A percentile compares a stretch with the other conserved stretches of the same genome.
phyloP scores from a whole-genome alignment of 2,329 filamentous ascomycete species.

The Didymella sp. region DNA sequence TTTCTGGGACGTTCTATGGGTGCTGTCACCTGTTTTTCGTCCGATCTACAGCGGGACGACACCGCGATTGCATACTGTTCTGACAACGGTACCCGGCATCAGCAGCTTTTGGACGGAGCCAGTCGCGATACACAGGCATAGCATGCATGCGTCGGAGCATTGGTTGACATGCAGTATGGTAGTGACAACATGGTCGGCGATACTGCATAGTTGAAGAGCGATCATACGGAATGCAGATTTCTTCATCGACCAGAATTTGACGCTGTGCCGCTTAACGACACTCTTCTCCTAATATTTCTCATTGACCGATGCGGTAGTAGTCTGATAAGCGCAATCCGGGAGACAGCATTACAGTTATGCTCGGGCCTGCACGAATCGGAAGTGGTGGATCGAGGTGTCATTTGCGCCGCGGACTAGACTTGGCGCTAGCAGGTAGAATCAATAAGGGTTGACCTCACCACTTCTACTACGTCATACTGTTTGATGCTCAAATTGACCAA shows the following conservation, averaged over 20 bases:
- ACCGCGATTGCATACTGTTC: not conserved
- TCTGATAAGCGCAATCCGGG: not conserved
- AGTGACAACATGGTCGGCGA: not conserved
- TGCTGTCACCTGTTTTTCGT: not conserved
- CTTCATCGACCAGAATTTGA: not conserved
- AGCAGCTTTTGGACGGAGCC: not conserved
- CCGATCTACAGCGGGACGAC: not conserved
- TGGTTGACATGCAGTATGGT: not conserved
- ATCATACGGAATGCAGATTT: not conserved
- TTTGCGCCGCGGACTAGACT: constrained; percentile 1
- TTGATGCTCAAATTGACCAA: not conserved
- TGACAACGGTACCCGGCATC: not conserved
- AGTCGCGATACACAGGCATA: not conserved
- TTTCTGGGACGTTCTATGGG: not conserved
- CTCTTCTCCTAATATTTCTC: not conserved
- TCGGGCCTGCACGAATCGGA: not conserved
- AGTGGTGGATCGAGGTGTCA: not conserved
- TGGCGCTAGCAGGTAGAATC: constrained; percentile 8
- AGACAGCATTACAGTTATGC: not conserved
- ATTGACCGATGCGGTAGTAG: not conserved
- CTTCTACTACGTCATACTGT: constrained; percentile 14
- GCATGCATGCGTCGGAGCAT: not conserved
- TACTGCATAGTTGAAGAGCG: not conserved
- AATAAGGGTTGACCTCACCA: constrained; percentile 12
- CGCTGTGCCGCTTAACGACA: not conserved